phyloP scores from a whole-genome alignment of 495 filamentous ascomycete genomes.

The Lophiostoma macrostomum region DNA sequence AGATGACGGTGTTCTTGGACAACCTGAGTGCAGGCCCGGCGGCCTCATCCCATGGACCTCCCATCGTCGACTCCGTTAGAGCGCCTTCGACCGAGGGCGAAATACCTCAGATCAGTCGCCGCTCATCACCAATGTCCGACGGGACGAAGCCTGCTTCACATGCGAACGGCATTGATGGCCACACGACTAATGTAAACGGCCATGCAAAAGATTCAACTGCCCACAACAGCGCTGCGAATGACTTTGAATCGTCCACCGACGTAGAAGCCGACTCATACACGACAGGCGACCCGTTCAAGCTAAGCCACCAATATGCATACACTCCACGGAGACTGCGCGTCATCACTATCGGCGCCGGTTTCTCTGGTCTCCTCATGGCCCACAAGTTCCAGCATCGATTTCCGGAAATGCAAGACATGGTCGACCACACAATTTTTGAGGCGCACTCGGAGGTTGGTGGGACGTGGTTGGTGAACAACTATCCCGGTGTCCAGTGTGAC shows the following conservation, averaged over 20 bases:
- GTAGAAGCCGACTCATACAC: neutral
- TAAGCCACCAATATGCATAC: constrained; percentile 3
- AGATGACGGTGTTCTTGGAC: too few species aligned
- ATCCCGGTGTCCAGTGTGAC: neutral
- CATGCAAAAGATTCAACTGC: neutral
- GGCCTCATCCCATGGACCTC: too few species aligned
- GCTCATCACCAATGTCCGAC: too few species aligned
- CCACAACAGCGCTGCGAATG: neutral
- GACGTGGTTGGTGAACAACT: constrained; percentile 1
- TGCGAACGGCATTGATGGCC: too few species aligned
- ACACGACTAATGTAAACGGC: too few species aligned
- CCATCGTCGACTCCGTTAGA: too few species aligned
- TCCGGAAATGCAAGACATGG: too few species aligned
- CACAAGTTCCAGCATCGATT: constrained; percentile 8
- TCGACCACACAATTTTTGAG: constrained; percentile 2
- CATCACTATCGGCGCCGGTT: constrained; percentile 2
- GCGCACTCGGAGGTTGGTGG: constrained; percentile 1
- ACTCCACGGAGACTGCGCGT: constrained; percentile 3
- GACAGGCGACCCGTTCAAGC: constrained; percentile 1
- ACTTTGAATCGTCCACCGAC: neutral
- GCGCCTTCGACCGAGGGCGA: too few species aligned
- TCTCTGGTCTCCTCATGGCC: neutral
- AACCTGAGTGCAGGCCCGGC: too few species aligned
- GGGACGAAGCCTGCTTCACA: too few species aligned
- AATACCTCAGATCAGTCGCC: too few species aligned